phyloP scores from a whole-genome alignment of 495 filamentous ascomycete species.

The Lasiosphaeria miniovina region DNA sequence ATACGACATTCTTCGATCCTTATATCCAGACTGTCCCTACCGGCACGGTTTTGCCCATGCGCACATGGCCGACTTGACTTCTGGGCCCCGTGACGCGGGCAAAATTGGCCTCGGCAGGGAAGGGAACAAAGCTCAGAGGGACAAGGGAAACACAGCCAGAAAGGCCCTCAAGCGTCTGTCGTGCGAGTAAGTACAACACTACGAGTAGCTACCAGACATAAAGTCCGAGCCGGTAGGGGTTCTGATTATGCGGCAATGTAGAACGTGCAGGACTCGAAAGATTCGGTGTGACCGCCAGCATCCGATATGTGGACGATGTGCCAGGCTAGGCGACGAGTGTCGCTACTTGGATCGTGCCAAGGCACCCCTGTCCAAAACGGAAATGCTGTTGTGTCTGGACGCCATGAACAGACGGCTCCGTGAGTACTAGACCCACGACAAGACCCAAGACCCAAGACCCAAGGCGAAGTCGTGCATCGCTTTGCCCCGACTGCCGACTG shows the following conservation, averaged over 20 bases:
- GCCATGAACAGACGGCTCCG: conserved; percentile 16
- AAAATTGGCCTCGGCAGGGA: no score
- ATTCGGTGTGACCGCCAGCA: conserved; percentile 36
- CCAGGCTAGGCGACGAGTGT: conserved; percentile 19
- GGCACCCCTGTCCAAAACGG: conserved; percentile 12
- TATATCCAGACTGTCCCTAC: no score
- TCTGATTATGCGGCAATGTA: background rate
- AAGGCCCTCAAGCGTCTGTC: no score
- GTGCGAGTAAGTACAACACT: no score
- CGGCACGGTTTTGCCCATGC: no score
- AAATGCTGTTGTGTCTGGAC: conserved; percentile 11
- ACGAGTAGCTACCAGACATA: no score
- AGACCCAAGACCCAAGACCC: background rate
- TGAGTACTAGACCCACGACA: conserved; percentile 1
- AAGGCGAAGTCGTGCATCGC: background rate
- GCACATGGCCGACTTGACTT: no score
- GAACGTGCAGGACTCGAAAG: conserved; percentile 35
- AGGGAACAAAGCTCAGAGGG: no score
- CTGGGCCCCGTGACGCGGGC: no score
- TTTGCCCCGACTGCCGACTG: background rate
- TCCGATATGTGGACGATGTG: conserved; percentile 35
- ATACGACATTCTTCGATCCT: no score
- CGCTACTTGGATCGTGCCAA: conserved; percentile 15
- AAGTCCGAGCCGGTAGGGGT: no score
- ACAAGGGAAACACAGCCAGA: no score